Evolutionary conservation across 208 protist genomes (phyloP).

Genomic region (Crithidia acanthocephali): DNA sequence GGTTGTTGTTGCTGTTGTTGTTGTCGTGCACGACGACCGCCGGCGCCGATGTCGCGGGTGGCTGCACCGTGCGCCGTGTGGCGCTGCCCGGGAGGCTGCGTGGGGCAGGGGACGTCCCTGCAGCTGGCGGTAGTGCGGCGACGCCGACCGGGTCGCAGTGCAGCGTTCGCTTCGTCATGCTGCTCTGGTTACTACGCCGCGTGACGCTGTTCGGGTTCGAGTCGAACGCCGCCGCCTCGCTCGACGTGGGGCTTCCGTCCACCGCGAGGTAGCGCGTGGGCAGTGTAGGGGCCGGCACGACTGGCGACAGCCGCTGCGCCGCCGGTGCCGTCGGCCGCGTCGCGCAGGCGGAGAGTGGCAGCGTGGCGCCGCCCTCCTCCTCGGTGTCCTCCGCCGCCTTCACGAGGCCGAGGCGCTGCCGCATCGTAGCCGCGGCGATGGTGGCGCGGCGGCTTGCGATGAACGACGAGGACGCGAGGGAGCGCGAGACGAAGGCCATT

Average conservation of each 20-base stretch:
- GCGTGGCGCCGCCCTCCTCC: neutral
- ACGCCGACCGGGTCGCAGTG: neutral
- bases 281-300: neutral
- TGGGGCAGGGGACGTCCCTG: neutral
- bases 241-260: constrained; percentile 1
- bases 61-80: neutral
- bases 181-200: neutral
- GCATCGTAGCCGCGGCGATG: constrained; percentile 30
- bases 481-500: constrained; percentile 41
- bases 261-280: constrained; percentile 3
- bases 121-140: too few relatives aligned
- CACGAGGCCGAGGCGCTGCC: constrained; percentile 13
- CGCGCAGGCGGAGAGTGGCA: neutral
- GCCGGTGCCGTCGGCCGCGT: neutral
- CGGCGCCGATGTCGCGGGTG: neutral
- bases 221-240: constrained; percentile 20
- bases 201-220: constrained; percentile 15
- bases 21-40: too few relatives aligned
- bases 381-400: constrained; percentile 1
- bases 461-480: constrained; percentile 43
- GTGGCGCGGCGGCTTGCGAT: constrained; percentile 41
- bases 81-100: neutral
- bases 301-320: neutral
- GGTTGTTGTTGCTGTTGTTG: constrained; percentile 7
- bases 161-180: neutral